phyloP scores from a whole-genome alignment of 2,329 filamentous ascomycete genomes.

The Penicillium sp. region DNA sequence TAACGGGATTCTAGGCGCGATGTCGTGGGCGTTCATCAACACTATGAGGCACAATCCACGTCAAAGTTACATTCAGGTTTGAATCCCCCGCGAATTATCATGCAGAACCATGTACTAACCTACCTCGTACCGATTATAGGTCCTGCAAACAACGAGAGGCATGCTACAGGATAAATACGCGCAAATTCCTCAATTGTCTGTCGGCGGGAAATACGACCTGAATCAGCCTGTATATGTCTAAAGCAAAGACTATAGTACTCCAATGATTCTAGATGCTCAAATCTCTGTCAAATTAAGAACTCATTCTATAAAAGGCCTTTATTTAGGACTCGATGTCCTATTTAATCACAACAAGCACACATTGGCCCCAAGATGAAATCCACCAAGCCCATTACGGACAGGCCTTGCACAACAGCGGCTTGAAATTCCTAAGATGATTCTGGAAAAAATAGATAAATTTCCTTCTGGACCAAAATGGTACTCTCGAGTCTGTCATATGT shows the following conservation, averaged over 20 bases:
- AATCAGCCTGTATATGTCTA: constrained; percentile 23
- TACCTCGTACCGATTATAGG: constrained; percentile 19
- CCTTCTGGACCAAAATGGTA: too few species aligned
- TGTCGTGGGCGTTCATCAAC: constrained; percentile 5
- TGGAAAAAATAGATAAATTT: too few species aligned
- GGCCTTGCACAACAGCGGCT: too few species aligned
- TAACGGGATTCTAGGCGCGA: not conserved
- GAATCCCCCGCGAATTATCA: not conserved
- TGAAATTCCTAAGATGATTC: too few species aligned
- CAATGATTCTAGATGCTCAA: not conserved
- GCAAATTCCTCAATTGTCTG: constrained; percentile 39
- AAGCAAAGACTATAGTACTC: not conserved
- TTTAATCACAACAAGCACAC: too few species aligned
- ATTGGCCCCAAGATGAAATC: too few species aligned
- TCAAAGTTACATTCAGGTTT: constrained; percentile 6
- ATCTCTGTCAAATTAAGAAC: too few species aligned
- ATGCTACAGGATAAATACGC: constrained; percentile 35
- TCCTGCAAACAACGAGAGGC: constrained; percentile 37
- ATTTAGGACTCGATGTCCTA: too few species aligned
- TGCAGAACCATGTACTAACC: not conserved
- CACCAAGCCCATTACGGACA: too few species aligned
- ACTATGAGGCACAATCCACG: constrained; percentile 1
- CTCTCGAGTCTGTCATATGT: too few species aligned
- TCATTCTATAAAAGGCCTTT: too few species aligned
- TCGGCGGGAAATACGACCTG: constrained; percentile 34